Conservation (phyloP, 148 eudicot genomes). For the Arbutus unedo region DNA sequence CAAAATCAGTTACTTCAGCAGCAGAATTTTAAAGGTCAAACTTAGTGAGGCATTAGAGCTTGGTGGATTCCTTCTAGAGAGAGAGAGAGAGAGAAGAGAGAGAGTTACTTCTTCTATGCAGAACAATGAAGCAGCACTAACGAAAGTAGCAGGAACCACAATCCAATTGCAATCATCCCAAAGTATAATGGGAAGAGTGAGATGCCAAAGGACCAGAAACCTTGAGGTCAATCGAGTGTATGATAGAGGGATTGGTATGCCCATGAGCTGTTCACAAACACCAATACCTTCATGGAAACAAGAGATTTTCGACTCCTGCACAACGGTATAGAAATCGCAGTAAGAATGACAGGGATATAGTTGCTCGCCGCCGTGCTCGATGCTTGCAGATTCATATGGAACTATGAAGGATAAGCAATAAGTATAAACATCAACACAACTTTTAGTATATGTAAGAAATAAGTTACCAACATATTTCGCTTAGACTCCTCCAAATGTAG, state of each 20-base stretch:
- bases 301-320: slow-evolving; percentile 80
- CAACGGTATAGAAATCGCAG: not conserved
- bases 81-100: slow-evolving; percentile 1
- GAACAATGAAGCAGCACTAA: slow-evolving; percentile 92
- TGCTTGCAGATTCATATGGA: not conserved
- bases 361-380: not conserved
- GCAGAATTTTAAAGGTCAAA: not conserved
- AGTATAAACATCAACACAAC: not conserved
- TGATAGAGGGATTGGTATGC: slow-evolving; percentile 89
- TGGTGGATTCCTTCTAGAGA: not conserved
- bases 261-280: slow-evolving; percentile 77
- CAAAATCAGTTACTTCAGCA: not conserved
- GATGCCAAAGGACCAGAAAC: slow-evolving; percentile 93
- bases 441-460: not conserved
- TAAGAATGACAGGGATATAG: not conserved
- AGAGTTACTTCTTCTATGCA: slow-evolving; percentile 85
- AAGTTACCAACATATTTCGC: slow-evolving; percentile 58
- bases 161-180: slow-evolving; percentile 99
- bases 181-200: slow-evolving; percentile 85
- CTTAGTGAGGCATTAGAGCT: not conserved
- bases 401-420: not conserved
- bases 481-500: slow-evolving; percentile 63
- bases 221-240: slow-evolving; percentile 96
- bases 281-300: slow-evolving; percentile 90
- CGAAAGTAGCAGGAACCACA: slow-evolving; percentile 89